phyloP scores from a whole-genome alignment of 345 rosid species.

The Carallia brachiata region DNA sequence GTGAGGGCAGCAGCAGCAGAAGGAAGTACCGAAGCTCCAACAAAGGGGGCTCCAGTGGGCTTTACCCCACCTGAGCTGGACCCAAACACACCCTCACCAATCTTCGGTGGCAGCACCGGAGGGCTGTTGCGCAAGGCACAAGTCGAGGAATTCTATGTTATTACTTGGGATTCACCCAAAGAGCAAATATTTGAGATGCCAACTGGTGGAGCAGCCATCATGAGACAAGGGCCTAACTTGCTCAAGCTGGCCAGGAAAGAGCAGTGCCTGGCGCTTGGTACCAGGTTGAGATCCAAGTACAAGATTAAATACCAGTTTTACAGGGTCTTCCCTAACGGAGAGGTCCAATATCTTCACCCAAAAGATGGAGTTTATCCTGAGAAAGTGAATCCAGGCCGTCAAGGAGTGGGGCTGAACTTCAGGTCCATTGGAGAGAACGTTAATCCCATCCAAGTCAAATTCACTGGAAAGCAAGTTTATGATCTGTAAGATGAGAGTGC shows the following conservation, averaged over 20 bases:
- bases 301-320: slow-evolving; percentile 82
- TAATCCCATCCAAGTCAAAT: slow-evolving; percentile 82
- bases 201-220: slow-evolving; percentile 87
- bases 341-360: slow-evolving; percentile 82
- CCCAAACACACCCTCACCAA: slow-evolving; percentile 81
- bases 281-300: slow-evolving; percentile 80
- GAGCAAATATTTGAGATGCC: slow-evolving; percentile 96
- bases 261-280: slow-evolving; percentile 79
- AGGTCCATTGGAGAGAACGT: slow-evolving; percentile 80
- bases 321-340: slow-evolving; percentile 80
- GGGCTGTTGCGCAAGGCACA: slow-evolving; percentile 73
- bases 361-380: slow-evolving; percentile 88
- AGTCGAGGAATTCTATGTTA: slow-evolving; percentile 84
- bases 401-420: slow-evolving; percentile 75
- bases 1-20: slow-evolving; percentile 40
- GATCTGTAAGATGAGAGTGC: slow-evolving; percentile 45
- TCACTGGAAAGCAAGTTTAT: slow-evolving; percentile 78
- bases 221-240: slow-evolving; percentile 86
- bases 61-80: slow-evolving; percentile 79
- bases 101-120: slow-evolving; percentile 81
- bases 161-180: slow-evolving; percentile 84
- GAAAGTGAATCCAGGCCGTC: slow-evolving; percentile 74
- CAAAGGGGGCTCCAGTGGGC: slow-evolving; percentile 62
- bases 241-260: slow-evolving; percentile 84
- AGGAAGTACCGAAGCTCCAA: slow-evolving; percentile 23